Percentiles rank a stretch among this genome's conserved stretches.
These are phyloP conservation scores for Pisolithus microcarpus DNA, from an alignment of 768 basidiomycete genomes.

Conservation along the genomic window DNA sequence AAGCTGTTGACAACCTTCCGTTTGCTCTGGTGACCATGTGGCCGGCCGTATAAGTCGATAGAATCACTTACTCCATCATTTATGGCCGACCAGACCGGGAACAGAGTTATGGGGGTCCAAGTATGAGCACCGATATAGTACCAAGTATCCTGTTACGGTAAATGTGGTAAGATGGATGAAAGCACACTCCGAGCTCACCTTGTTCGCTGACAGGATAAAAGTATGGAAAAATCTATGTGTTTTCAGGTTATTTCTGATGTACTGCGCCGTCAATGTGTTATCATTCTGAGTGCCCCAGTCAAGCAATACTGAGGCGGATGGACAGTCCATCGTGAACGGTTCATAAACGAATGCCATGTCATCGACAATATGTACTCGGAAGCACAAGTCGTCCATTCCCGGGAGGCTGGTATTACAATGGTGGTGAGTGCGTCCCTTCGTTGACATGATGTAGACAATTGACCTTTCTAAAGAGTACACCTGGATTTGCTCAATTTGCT, in stretches of 20 bases:
- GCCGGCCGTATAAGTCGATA: slow-evolving; percentile 4
- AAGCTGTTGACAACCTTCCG: slow-evolving; percentile 31
- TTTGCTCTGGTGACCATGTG: slow-evolving; percentile 18
- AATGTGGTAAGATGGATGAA: slow-evolving; percentile 4
- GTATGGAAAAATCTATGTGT: slow-evolving; percentile 36
- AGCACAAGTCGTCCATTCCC: slow-evolving; percentile 32
- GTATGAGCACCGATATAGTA: slow-evolving; percentile 44
- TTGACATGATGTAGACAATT: background rate
- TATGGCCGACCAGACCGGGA: slow-evolving; percentile 35
- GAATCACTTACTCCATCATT: slow-evolving; percentile 26
- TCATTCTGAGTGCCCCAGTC: slow-evolving; percentile 41
- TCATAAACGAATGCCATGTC: slow-evolving; percentile 47
- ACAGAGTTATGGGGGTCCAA: slow-evolving; percentile 31
- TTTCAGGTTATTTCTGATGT: slow-evolving; percentile 24
- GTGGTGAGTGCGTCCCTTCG: background rate
- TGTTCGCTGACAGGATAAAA: slow-evolving; percentile 41
- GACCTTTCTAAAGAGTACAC: slow-evolving; percentile 26
- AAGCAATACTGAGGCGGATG: slow-evolving; percentile 37
- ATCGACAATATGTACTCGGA: slow-evolving; percentile 34
- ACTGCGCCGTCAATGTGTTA: slow-evolving; percentile 28
- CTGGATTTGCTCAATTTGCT: slow-evolving; percentile 7
- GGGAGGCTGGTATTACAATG: slow-evolving; percentile 23
- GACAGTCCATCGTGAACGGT: slow-evolving; percentile 48
- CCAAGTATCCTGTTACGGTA: slow-evolving; percentile 34
- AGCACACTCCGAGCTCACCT: slow-evolving; percentile 25